Base-by-base conservation (phyloP, 805 yeast genomes). In the Schizosaccharomyces japonicus region DNA sequence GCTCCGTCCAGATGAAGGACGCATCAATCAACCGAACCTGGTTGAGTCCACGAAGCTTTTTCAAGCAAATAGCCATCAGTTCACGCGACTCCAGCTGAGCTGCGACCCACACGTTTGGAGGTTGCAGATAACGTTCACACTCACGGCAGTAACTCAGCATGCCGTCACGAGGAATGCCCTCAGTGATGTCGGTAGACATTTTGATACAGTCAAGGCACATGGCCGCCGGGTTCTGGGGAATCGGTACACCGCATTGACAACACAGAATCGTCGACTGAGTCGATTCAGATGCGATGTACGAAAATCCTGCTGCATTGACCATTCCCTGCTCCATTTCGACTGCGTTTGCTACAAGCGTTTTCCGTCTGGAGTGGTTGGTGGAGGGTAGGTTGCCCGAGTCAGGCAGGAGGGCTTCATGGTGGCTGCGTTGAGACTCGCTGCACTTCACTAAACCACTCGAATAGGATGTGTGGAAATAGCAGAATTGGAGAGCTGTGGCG, bases 171-270 rank as follows among this genome's bases (percentile, higher is more conserved):
- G 95, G 95, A 49, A 80, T 78, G 11, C 94, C 95, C 54, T 78
- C 83, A 1, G 98, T 84, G 56, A 90, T 83, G 61, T 87, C 95
- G 50, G 83, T 90, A 1, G 83, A 83, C 58, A 87, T 67, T 63
- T 83, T 82, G 60, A 90, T 81, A 74, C 99, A 90, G 64, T 90
- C 96, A 68, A 81, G 78, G 67, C 98, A 90, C 93, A 87, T 83
- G 26, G 84, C 93, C 49, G 85, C 66, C 25, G 95, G 95, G 25
- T 74, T 66, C 40, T 96, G 96, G 60, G 90, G 96, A 73, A 90
- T 82, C 40, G 96, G 95, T 49, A 80, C 82, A 65, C 96, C 96
- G 78, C 98, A 90, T 78, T 82, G 83, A 65, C 94, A 84, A 69
- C 98, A 90, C 50, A 90, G 73, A 51, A 90, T 90, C 1, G 96